A percentile compares a stretch with the other conserved stretches of the same genome.
Evolutionary conservation across 768 basidiomycete genomes (phyloP).

Genomic region (Mycena filopes): DNA sequence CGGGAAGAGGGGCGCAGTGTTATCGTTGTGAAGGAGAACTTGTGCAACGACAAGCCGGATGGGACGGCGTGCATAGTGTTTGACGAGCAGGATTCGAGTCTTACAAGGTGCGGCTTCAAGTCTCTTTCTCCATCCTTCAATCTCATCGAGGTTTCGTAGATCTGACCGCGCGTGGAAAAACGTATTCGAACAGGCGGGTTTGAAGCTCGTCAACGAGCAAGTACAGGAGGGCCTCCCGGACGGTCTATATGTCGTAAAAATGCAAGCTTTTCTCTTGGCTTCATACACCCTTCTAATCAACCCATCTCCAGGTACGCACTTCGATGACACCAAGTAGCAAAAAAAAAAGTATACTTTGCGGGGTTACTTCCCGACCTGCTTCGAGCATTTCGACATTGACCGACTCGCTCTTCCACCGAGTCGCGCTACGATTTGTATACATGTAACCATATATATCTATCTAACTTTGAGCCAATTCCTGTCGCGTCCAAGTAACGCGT

Average conservation of each 20-base stretch:
- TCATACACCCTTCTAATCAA: neutral
- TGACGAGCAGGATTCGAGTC: slow-evolving; percentile 89
- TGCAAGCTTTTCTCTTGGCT: slow-evolving; percentile 57
- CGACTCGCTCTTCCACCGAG: too few relatives aligned
- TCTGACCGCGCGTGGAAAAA: slow-evolving; percentile 86
- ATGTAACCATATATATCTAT: too few relatives aligned
- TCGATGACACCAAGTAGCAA: slow-evolving; percentile 20
- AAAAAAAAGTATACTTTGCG: slow-evolving; percentile 5
- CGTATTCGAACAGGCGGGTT: slow-evolving; percentile 78
- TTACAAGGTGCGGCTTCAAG: slow-evolving; percentile 72
- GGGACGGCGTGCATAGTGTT: slow-evolving; percentile 67
- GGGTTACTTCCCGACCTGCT: too few relatives aligned
- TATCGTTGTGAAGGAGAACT: slow-evolving; percentile 93
- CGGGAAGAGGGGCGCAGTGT: slow-evolving; percentile 60
- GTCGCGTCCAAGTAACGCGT: too few relatives aligned
- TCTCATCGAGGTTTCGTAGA: slow-evolving; percentile 50
- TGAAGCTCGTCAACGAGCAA: slow-evolving; percentile 77
- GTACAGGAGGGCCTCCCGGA: slow-evolving; percentile 86
- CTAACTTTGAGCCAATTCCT: too few relatives aligned
- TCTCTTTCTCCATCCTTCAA: too few relatives aligned
- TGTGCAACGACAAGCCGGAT: slow-evolving; percentile 68
- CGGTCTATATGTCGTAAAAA: slow-evolving; percentile 87
- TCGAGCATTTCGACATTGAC: too few relatives aligned
- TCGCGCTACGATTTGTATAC: too few relatives aligned
- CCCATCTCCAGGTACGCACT: slow-evolving; percentile 35